Evolutionary conservation across 2,329 filamentous ascomycete species (phyloP).

Genomic region (Botrytis tulipae): DNA sequence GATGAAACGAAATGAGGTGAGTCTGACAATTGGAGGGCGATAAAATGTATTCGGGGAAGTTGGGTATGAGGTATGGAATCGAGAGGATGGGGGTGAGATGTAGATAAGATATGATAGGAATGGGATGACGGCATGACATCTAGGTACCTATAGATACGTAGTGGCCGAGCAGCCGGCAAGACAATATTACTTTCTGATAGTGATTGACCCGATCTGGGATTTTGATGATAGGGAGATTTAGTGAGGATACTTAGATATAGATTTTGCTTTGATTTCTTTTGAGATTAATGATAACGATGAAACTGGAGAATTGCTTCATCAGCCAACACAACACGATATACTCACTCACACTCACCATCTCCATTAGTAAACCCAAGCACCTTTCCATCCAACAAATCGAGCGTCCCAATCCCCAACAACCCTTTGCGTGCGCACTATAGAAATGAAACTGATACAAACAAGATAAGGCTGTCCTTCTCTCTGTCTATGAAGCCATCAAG

Average conservation of each 20-base stretch:
- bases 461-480: background rate
- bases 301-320: background rate
- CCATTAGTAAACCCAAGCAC: background rate
- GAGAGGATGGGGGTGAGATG: background rate
- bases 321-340: background rate
- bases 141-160: background rate
- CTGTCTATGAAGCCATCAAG: background rate
- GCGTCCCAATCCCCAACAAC: no score
- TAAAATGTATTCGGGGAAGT: background rate
- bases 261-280: background rate
- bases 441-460: background rate
- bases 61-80: background rate
- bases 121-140: background rate
- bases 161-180: background rate
- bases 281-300: background rate
- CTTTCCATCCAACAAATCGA: background rate
- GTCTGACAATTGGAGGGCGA: background rate
- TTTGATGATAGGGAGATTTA: background rate
- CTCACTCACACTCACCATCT: background rate
- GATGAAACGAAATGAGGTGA: background rate
- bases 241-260: background rate
- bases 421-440: background rate
- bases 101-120: background rate
- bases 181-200: background rate
- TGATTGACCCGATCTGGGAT: background rate